Conservation (phyloP, 2,329 filamentous ascomycete species). For the Fusarium sp. region DNA sequence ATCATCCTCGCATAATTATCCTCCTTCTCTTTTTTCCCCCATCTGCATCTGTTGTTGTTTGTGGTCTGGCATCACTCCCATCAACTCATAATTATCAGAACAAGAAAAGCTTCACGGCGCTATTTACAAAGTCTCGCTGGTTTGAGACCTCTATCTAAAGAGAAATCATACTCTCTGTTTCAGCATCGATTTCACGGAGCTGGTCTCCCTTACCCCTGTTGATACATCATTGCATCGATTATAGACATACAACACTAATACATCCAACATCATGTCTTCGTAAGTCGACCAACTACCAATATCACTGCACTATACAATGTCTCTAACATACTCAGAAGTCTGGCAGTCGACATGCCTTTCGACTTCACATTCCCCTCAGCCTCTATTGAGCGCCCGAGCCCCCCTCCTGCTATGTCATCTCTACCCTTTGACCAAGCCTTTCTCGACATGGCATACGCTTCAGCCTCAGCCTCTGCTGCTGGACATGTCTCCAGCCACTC, state of each 20-base stretch:
- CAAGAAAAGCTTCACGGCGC: conserved; percentile 38
- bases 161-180: conserved; percentile 22
- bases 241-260: conserved; percentile 43
- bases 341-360: conserved; percentile 72
- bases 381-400: conserved; percentile 50
- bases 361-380: conserved; percentile 67
- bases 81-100: conserved; percentile 26
- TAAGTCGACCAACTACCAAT: conserved; percentile 44
- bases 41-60: conserved; percentile 8
- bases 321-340: conserved; percentile 57
- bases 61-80: conserved; percentile 44
- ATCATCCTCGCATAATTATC: conserved; percentile 16
- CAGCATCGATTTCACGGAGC: conserved; percentile 37
- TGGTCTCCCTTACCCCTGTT: conserved; percentile 41
- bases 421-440: conserved; percentile 67
- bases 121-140: conserved; percentile 15
- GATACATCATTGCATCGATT: conserved; percentile 26
- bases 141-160: conserved; percentile 11
- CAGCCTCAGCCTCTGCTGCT: conserved; percentile 40
- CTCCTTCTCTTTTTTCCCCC: conserved; percentile 9
- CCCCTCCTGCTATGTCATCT: conserved; percentile 54
- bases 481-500: conserved; percentile 61
- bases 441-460: conserved; percentile 64
- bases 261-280: conserved; percentile 51
- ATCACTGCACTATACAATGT: conserved; percentile 3